Evolutionary conservation across 2,329 filamentous ascomycete genomes (phyloP).

Genomic region (Endoconidiophora polonica): DNA sequence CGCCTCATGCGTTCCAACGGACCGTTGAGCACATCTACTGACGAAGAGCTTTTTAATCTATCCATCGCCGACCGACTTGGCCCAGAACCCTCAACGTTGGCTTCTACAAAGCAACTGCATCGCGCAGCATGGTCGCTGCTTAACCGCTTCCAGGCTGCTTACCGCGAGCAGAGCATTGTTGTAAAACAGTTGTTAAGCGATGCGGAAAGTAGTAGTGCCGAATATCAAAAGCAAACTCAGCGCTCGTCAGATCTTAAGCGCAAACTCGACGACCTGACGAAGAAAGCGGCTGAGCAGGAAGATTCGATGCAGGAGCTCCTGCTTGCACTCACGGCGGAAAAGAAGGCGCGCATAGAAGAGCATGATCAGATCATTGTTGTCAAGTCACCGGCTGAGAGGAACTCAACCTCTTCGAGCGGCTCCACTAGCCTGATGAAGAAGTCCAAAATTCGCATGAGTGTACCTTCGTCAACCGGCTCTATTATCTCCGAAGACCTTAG

Average conservation of each 20-base stretch:
- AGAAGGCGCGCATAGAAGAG: conserved; percentile 27
- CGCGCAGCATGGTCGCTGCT: conserved; percentile 37
- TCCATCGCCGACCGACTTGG: conserved; percentile 38
- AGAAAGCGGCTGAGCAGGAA: conserved; percentile 37
- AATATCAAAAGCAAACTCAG: conserved; percentile 33
- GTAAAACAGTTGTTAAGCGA: conserved; percentile 36
- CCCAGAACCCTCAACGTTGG: conserved; percentile 6
- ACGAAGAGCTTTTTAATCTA: conserved; percentile 39
- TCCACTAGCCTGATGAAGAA: neutral
- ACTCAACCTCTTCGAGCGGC: neutral
- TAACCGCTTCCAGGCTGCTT: conserved; percentile 39
- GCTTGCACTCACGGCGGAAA: conserved; percentile 35
- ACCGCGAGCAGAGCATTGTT: conserved; percentile 34
- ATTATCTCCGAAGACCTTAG: conserved; percentile 35
- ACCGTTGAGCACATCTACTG: conserved; percentile 15
- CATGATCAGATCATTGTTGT: conserved; percentile 13
- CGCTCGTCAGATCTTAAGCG: conserved; percentile 36
- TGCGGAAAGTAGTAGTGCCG: conserved; percentile 35
- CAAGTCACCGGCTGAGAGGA: neutral
- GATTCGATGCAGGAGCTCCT: conserved; percentile 31
- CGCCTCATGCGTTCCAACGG: conserved; percentile 1
- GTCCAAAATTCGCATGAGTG: conserved; percentile 4
- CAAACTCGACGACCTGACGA: conserved; percentile 44
- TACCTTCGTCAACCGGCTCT: conserved; percentile 19
- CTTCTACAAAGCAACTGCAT: conserved; percentile 10